These are phyloP conservation scores for Ophioceras dolichostomum DNA, from an alignment of 2,329 filamentous ascomycete genomes.

Conservation along the genomic window DNA sequence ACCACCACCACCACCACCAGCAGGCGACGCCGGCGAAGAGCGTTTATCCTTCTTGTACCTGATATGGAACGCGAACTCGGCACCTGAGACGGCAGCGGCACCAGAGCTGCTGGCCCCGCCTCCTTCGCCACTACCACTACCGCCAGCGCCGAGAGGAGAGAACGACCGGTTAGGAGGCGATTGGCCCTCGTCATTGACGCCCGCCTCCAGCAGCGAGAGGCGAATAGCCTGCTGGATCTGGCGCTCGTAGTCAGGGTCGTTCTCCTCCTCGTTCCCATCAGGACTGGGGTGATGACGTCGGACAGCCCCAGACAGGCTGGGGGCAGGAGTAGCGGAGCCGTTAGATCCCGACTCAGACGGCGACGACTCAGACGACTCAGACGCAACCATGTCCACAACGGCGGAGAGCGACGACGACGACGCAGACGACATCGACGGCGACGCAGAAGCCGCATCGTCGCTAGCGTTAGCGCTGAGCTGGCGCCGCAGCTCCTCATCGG, in stretches of 20 bases:
- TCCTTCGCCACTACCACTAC: too few species aligned
- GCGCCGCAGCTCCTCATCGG: constrained; percentile 43
- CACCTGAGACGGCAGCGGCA: too few species aligned
- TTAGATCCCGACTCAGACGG: neutral
- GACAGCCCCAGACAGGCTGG: constrained; percentile 29
- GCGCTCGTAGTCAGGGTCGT: constrained; percentile 41
- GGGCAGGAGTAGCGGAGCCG: constrained; percentile 42
- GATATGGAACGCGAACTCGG: constrained; percentile 38
- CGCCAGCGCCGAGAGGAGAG: too few species aligned
- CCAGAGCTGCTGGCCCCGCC: constrained; percentile 30
- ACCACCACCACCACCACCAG: constrained; percentile 10
- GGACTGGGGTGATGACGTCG: constrained; percentile 3
- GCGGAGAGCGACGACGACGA: constrained; percentile 26
- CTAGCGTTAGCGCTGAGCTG: constrained; percentile 32
- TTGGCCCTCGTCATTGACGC: constrained; percentile 31
- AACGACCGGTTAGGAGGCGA: constrained; percentile 30
- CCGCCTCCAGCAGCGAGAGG: constrained; percentile 42
- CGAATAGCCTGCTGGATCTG: constrained; percentile 52
- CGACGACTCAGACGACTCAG: too few species aligned
- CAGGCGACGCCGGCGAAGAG: constrained; percentile 15
- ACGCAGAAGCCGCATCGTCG: constrained; percentile 1
- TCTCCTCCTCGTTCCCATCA: constrained; percentile 21
- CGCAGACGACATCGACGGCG: constrained; percentile 1
- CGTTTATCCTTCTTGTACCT: constrained; percentile 14
- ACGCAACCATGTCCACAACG: constrained; percentile 18